These are phyloP conservation scores for Citrus maxima DNA, from an alignment of 345 rosid genomes.

Conservation along the genomic window DNA sequence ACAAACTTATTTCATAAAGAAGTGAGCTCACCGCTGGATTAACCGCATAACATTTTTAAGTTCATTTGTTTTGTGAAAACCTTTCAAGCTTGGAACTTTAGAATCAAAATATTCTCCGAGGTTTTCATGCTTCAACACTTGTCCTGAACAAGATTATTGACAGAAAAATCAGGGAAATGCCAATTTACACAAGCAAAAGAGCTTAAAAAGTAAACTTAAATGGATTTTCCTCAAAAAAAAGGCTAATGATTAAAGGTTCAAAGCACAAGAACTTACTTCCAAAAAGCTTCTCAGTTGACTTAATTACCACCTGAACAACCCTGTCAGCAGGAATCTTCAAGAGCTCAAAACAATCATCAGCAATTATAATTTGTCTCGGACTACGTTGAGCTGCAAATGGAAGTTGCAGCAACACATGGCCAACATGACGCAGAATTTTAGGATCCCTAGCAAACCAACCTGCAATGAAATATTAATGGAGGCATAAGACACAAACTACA, in stretches of 20 bases:
- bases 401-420: slow-evolving; percentile 85
- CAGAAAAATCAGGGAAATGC: slow-evolving; percentile 5
- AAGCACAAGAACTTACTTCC: slow-evolving; percentile 68
- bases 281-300: slow-evolving; percentile 76
- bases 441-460: slow-evolving; percentile 98
- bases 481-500: background rate
- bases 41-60: slow-evolving; percentile 49
- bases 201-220: slow-evolving; percentile 1
- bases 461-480: slow-evolving; percentile 27
- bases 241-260: background rate
- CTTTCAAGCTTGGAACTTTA: slow-evolving; percentile 85
- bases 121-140: slow-evolving; percentile 76
- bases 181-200: background rate
- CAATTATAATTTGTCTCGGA: slow-evolving; percentile 85
- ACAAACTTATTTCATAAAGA: background rate
- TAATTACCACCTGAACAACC: slow-evolving; percentile 63
- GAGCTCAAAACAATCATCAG: slow-evolving; percentile 88
- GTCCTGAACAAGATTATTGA: slow-evolving; percentile 44
- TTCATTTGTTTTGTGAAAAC: slow-evolving; percentile 48
- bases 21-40: slow-evolving; percentile 62
- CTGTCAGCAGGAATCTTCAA: slow-evolving; percentile 66
- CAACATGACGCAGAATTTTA: slow-evolving; percentile 65
- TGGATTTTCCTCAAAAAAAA: background rate
- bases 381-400: slow-evolving; percentile 73
- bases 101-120: slow-evolving; percentile 52